Conservation (phyloP, 306 rosid species). For the Herpetospermum pedunculosum region DNA sequence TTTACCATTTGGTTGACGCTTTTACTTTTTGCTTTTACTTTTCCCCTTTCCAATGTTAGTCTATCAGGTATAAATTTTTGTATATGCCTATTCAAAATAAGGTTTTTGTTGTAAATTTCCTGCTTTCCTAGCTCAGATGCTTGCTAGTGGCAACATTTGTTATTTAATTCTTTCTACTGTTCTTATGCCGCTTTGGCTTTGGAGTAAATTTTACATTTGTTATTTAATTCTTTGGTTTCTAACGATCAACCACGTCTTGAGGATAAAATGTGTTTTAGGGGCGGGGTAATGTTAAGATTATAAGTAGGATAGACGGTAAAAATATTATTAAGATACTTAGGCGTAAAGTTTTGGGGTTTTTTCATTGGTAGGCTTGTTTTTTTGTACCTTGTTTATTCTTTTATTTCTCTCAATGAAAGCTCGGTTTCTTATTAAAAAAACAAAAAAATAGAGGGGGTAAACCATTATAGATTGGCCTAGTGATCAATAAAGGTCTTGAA, state of each 20-base stretch:
- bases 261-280: background rate
- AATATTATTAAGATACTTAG: background rate
- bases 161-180: background rate
- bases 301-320: background rate
- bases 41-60: background rate
- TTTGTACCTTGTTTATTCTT: no score
- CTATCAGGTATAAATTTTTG: background rate
- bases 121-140: background rate
- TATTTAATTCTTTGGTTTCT: background rate
- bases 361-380: no score
- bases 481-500: no score
- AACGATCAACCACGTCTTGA: background rate
- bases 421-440: no score
- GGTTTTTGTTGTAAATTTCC: background rate
- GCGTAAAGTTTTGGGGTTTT: no score
- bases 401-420: no score
- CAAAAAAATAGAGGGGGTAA: no score
- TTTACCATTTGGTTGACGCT: background rate
- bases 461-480: no score
- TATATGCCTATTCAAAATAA: background rate
- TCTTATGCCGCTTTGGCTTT: background rate
- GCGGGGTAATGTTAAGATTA: background rate
- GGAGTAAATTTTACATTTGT: background rate
- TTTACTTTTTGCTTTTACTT: no score
- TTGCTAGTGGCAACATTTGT: background rate